phyloP scores from a whole-genome alignment of 140 eudicot species.

The Stevia rebaudiana region DNA sequence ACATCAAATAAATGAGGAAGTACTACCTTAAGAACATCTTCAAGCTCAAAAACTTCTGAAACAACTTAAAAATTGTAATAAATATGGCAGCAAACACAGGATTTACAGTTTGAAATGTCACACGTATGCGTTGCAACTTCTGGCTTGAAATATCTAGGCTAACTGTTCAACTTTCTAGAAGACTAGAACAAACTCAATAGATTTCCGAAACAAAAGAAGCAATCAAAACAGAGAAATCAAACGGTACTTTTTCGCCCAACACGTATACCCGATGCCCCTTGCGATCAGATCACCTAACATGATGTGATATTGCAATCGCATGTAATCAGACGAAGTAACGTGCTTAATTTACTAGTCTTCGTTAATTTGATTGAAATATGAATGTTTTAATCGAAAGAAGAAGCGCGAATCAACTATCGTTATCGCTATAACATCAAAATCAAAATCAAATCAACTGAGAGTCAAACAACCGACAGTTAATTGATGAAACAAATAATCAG shows the following conservation, averaged over 20 bases:
- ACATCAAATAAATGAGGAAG: not conserved
- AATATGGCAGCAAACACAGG: not conserved
- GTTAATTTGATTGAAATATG: not conserved
- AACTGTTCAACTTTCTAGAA: not conserved
- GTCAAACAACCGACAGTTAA: conserved; percentile 17
- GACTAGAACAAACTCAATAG: not conserved
- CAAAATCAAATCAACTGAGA: conserved; percentile 7
- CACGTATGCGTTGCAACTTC: not conserved
- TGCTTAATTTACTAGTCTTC: not conserved
- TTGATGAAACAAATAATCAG: not conserved
- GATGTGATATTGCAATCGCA: not conserved
- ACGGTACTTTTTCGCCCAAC: not conserved
- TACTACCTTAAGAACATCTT: conserved; percentile 11
- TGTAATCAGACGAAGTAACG: not conserved
- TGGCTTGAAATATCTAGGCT: not conserved
- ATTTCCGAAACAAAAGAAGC: not conserved
- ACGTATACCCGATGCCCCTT: not conserved
- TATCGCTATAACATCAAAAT: not conserved
- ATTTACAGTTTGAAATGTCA: not conserved
- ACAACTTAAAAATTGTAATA: not conserved
- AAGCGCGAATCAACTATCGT: conserved; percentile 1
- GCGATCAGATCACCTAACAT: not conserved
- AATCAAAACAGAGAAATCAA: not conserved
- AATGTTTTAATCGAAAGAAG: not conserved
- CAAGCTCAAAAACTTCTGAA: conserved; percentile 11